A percentile compares a stretch with the other conserved stretches of the same genome.
These are phyloP conservation scores for Rhizoctonia solani DNA, from an alignment of 1,284 basidiomycete genomes.

Conservation along the genomic window DNA sequence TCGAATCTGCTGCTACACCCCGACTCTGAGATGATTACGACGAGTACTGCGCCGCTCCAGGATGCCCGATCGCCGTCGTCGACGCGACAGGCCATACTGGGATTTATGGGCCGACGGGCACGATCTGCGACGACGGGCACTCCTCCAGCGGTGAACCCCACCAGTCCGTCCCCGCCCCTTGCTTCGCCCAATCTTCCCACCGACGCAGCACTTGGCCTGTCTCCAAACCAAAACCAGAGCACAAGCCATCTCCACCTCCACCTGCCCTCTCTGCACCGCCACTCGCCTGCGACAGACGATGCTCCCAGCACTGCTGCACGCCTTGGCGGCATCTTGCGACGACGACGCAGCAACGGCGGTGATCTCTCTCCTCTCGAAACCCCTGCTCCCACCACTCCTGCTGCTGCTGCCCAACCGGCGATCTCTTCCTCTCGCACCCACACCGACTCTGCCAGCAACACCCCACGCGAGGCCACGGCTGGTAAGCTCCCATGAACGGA, in stretches of 20 bases:
- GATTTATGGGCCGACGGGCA: conserved; percentile 35
- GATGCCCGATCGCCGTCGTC: conserved; percentile 6
- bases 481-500: too few species aligned
- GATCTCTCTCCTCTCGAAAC: conserved; percentile 3
- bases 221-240: conserved; percentile 8
- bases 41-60: not conserved
- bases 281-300: not conserved
- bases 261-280: conserved; percentile 24
- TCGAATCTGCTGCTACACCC: conserved; percentile 27
- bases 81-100: conserved; percentile 33
- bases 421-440: not conserved
- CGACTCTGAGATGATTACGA: conserved; percentile 16
- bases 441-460: not conserved
- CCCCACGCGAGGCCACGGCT: not conserved
- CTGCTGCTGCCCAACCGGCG: not conserved
- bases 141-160: not conserved
- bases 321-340: conserved; percentile 18
- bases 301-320: not conserved
- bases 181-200: not conserved
- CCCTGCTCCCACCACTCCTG: not conserved
- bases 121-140: conserved; percentile 33
- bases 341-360: conserved; percentile 21
- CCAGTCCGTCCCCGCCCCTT: too few species aligned
- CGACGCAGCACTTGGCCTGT: conserved; percentile 3
- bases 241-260: conserved; percentile 6